Evolutionary conservation across 345 rosid species (phyloP).

Genomic region (Excoecaria agallocha): DNA sequence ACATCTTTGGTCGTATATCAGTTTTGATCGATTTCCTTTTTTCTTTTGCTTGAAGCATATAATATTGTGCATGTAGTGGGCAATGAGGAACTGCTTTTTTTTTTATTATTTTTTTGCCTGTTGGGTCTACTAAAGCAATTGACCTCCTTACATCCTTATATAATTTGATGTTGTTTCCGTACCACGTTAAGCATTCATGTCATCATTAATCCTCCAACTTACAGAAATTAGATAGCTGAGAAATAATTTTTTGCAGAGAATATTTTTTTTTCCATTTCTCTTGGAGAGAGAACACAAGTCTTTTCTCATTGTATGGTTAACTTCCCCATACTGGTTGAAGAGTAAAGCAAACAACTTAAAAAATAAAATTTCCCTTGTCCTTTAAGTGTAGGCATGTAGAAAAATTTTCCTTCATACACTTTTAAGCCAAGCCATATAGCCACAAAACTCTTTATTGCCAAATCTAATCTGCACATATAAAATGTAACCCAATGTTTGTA

Average conservation of each 20-base stretch:
- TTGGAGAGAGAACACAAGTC: constrained; percentile 13
- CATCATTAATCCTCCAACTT: constrained; percentile 10
- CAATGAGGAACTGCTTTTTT: constrained; percentile 27
- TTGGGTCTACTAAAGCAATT: constrained; percentile 41
- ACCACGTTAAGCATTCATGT: constrained; percentile 14
- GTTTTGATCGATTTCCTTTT: constrained; percentile 27
- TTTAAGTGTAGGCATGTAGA: constrained; percentile 67
- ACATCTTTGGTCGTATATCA: constrained; percentile 22
- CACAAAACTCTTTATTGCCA: constrained; percentile 44
- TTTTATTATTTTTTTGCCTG: constrained; percentile 1
- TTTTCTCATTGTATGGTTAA: constrained; percentile 34
- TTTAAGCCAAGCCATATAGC: constrained; percentile 83
- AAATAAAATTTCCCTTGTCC: constrained; percentile 62
- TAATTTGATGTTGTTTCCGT: constrained; percentile 13
- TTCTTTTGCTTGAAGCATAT: constrained; percentile 48
- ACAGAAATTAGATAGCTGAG: not conserved
- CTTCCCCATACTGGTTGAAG: constrained; percentile 49
- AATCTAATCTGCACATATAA: constrained; percentile 53
- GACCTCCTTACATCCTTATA: constrained; percentile 20
- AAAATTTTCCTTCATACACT: constrained; percentile 69
- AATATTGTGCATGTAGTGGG: constrained; percentile 26
- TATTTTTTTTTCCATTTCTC: constrained; percentile 17
- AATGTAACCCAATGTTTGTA: constrained; percentile 37
- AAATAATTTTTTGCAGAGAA: constrained; percentile 14
- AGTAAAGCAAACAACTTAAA: constrained; percentile 80